Conservation (phyloP, 441 rosid species). For the Pelargonium fulgidum region DNA sequence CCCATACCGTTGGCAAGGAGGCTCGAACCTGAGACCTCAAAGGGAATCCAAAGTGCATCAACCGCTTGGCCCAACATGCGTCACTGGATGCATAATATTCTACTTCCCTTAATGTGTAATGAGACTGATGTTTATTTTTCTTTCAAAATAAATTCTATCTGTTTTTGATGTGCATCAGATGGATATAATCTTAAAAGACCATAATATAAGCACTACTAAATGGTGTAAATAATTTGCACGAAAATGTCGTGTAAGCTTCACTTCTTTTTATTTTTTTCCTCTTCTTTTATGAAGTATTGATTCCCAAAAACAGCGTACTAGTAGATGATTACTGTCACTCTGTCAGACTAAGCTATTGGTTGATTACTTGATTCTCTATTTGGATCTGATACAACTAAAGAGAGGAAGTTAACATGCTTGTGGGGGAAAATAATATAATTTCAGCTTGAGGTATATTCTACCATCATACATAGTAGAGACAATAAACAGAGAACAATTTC, state of each 20-base stretch:
- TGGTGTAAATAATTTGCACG: background rate
- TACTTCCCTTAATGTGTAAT: background rate
- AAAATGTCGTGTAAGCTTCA: background rate
- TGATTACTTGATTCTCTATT: background rate
- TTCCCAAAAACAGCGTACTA: background rate
- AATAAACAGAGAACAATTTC: too few species aligned
- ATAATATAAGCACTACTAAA: background rate
- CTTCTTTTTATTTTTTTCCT: background rate
- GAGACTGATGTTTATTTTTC: background rate
- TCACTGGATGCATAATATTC: background rate
- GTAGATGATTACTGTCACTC: background rate
- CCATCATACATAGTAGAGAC: too few species aligned
- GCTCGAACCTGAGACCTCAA: too few species aligned
- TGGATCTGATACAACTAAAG: background rate
- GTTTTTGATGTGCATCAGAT: background rate
- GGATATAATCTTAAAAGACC: background rate
- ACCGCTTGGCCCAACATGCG: too few species aligned
- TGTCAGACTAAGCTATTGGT: background rate
- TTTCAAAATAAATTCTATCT: background rate
- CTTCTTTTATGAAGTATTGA: background rate
- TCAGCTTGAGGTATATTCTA: too few species aligned
- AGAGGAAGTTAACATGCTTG: background rate
- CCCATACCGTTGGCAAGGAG: too few species aligned
- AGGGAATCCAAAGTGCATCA: too few species aligned
- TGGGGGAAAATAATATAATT: background rate